phyloP scores from a whole-genome alignment of 768 basidiomycete species.

The Amanita pallidorosea region DNA sequence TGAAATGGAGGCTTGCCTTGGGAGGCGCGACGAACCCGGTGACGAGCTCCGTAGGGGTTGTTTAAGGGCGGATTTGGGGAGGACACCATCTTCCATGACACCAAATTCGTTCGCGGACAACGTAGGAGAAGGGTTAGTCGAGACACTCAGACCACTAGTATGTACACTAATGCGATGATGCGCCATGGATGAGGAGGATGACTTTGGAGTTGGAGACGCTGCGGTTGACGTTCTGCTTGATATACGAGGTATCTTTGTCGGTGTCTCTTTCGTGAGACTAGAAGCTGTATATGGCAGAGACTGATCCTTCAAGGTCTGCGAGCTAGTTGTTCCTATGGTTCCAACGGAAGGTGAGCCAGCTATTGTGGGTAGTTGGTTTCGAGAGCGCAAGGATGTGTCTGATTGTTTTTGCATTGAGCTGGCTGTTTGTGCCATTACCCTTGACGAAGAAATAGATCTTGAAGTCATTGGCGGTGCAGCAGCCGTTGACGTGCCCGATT shows the following conservation, averaged over 20 bases:
- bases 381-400: slow-evolving; percentile 66
- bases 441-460: slow-evolving; percentile 43
- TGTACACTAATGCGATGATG: slow-evolving; percentile 52
- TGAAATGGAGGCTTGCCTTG: slow-evolving; percentile 51
- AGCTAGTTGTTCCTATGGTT: slow-evolving; percentile 36
- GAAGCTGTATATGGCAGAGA: slow-evolving; percentile 40
- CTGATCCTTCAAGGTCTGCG: slow-evolving; percentile 39
- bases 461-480: slow-evolving; percentile 23
- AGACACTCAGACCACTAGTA: slow-evolving; percentile 27
- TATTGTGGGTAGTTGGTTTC: slow-evolving; percentile 78
- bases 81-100: slow-evolving; percentile 54
- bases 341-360: slow-evolving; percentile 90
- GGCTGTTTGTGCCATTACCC: slow-evolving; percentile 71
- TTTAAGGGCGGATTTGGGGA: slow-evolving; percentile 32
- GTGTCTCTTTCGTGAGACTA: slow-evolving; percentile 66
- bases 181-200: slow-evolving; percentile 35
- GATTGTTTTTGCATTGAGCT: slow-evolving; percentile 86
- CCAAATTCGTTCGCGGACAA: slow-evolving; percentile 66
- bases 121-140: slow-evolving; percentile 56
- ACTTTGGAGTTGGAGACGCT: slow-evolving; percentile 60
- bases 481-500: slow-evolving; percentile 37
- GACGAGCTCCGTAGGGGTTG: slow-evolving; percentile 58
- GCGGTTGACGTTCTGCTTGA: slow-evolving; percentile 74
- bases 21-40: slow-evolving; percentile 46
- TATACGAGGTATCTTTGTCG: slow-evolving; percentile 89